Evolutionary conservation across 495 filamentous ascomycete genomes (phyloP), one percentile per base, ranked within the genome.

Genomic region (Penicillium psychrofluorescens): DNA sequence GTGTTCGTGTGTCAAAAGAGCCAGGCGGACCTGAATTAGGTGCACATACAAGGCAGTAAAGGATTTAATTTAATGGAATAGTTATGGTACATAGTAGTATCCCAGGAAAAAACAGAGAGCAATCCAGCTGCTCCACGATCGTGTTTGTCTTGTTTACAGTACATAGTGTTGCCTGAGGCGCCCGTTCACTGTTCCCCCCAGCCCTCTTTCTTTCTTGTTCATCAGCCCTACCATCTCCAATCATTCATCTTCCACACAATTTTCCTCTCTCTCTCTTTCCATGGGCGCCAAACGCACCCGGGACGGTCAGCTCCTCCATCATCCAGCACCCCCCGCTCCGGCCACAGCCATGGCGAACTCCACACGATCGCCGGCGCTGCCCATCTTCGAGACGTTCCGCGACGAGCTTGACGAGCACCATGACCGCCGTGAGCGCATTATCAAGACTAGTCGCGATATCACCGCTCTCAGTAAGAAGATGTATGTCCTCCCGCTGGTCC

Each of bases 391-490:
- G 58, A 63, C 53, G 29, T 91, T 97, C 57, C 84, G 90, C 46
- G 68, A 82, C 46, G 91, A 96, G 63, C 75, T 98, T 7, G 94
- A 97, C 56, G 81, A 89, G 63, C 91, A 98, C 58, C 86, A 98
- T 50, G 94, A 95, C 65, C 81, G 91, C 10, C 80, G 92, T 31
- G 90, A 95, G 64, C 78, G 85, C 22, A 77, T 95, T 43, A 87
- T 91, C 46, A 97, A 96, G 66, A 80, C 80, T 2, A 89, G 85
- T 11, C 72, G 91, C 34, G 92, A 97, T 66, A 84, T 97, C 48
- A 98, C 94, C 7, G 90, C 86, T 0, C 61, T 87, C 34, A 95
- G 89, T 67, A 98, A 98, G 75, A 97, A 97, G 72, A 94, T 96
- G 92, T 95, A 65, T 69, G 70, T 42, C 35, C 4, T 54, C 38